Percentiles rank a stretch among this genome's conserved stretches.
These are phyloP conservation scores for Saccharomycopsis fibuligera DNA, from an alignment of 805 yeast genomes.

Conservation along the genomic window DNA sequence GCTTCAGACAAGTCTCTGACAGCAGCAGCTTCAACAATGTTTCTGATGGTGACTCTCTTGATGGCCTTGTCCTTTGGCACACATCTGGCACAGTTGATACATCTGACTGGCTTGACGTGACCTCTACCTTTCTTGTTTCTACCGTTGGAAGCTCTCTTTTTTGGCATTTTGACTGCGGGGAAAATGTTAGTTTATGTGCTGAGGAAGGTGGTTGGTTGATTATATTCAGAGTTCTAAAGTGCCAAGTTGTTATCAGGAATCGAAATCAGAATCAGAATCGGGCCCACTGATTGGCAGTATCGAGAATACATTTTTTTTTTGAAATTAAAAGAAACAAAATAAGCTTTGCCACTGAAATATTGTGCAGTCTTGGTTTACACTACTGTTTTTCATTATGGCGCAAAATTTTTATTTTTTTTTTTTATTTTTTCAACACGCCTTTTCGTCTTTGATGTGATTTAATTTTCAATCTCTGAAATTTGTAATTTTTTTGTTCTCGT, in stretches of 20 bases:
- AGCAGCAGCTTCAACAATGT: conserved; percentile 99
- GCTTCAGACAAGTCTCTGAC: conserved; percentile 99
- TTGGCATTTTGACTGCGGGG: conserved; percentile 62
- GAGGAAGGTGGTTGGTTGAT: background rate
- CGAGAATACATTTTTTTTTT: too few relatives aligned
- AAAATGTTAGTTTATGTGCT: background rate
- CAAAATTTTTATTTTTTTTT: too few relatives aligned
- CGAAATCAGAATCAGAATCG: too few relatives aligned
- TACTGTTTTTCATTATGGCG: too few relatives aligned
- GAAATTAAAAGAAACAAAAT: too few relatives aligned
- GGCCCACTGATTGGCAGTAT: too few relatives aligned
- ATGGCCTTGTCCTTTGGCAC: conserved; percentile 99
- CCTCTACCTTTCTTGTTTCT: conserved; percentile 99
- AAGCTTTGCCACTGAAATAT: too few relatives aligned
- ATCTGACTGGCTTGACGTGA: conserved; percentile 99
- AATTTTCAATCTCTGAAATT: too few relatives aligned
- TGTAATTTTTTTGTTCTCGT: too few relatives aligned
- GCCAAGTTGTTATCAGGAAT: background rate
- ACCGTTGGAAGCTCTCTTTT: conserved; percentile 99
- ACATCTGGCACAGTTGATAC: conserved; percentile 99
- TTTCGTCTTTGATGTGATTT: too few relatives aligned
- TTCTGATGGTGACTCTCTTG: conserved; percentile 99
- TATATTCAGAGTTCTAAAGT: background rate
- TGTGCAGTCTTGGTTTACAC: too few relatives aligned
- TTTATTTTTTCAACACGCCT: too few relatives aligned